Percentiles rank a stretch among this genome's conserved stretches.
These are phyloP conservation scores for Cladosporium sp. DNA, from an alignment of 2,329 filamentous ascomycete species.

Conservation along the genomic window DNA sequence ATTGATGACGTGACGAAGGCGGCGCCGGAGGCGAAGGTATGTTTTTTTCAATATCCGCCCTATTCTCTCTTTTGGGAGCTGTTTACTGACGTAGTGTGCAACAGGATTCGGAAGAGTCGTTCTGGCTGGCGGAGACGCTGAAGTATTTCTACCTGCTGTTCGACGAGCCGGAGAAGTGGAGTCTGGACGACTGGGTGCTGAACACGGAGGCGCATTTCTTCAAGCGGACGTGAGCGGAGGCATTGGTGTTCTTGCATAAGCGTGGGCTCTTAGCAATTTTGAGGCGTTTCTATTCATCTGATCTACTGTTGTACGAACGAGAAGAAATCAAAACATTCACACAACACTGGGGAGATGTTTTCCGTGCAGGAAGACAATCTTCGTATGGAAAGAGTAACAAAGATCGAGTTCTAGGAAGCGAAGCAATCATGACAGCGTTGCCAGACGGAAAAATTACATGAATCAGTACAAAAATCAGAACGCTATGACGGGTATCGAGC, in stretches of 20 bases:
- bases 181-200: conserved; percentile 62
- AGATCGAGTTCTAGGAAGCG: no score
- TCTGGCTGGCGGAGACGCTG: conserved; percentile 67
- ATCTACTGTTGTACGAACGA: no score
- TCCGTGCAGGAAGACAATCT: no score
- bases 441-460: no score
- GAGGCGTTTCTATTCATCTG: no score
- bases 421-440: no score
- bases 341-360: no score
- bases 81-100: not conserved
- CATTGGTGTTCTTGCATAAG: no score
- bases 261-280: no score
- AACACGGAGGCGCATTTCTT: conserved; percentile 52
- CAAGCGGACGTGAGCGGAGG: conserved; percentile 1
- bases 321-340: no score
- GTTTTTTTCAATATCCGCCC: not conserved
- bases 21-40: conserved; percentile 35
- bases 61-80: not conserved
- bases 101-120: conserved; percentile 8
- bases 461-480: not conserved
- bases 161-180: conserved; percentile 58
- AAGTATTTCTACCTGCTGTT: conserved; percentile 90
- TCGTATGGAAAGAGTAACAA: no score
- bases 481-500: not conserved
- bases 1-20: conserved; percentile 56